phyloP scores from a whole-genome alignment of 257 asterid genomes.

The Ilex asprella region DNA sequence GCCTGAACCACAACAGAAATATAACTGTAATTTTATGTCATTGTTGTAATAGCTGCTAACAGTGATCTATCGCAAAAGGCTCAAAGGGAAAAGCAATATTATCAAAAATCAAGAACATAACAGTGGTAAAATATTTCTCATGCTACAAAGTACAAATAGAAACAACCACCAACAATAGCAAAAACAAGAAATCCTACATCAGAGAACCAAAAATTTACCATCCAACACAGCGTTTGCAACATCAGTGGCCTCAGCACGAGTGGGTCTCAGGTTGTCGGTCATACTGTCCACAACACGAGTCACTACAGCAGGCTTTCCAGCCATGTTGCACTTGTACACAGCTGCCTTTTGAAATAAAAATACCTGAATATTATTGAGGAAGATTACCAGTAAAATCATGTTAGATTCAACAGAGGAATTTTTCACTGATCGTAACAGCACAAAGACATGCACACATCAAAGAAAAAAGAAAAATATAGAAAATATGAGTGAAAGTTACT shows the following conservation, averaged over 20 bases:
- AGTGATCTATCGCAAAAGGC: too few relatives aligned
- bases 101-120: too few relatives aligned
- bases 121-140: too few relatives aligned
- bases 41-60: too few relatives aligned
- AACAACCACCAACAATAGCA: too few relatives aligned
- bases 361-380: slow-evolving; percentile 36
- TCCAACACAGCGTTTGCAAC: slow-evolving; percentile 94
- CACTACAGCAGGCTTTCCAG: slow-evolving; percentile 88
- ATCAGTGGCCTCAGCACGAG: slow-evolving; percentile 98
- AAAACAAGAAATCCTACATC: not conserved
- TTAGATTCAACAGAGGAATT: slow-evolving; percentile 14
- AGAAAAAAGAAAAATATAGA: too few relatives aligned
- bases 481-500: too few relatives aligned
- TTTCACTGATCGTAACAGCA: not conserved
- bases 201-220: slow-evolving; percentile 35
- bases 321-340: slow-evolving; percentile 86
- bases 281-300: slow-evolving; percentile 96
- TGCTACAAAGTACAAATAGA: too few relatives aligned
- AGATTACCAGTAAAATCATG: too few relatives aligned
- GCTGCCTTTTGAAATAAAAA: slow-evolving; percentile 87
- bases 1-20: slow-evolving; percentile 34
- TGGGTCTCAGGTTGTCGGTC: slow-evolving; percentile 91
- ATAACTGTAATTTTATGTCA: too few relatives aligned
- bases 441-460: not conserved
- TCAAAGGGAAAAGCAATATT: too few relatives aligned